A percentile compares a stretch with the other conserved stretches of the same genome.
phyloP scores from a whole-genome alignment of 139 green algal species.

The Asterochloris erici region DNA sequence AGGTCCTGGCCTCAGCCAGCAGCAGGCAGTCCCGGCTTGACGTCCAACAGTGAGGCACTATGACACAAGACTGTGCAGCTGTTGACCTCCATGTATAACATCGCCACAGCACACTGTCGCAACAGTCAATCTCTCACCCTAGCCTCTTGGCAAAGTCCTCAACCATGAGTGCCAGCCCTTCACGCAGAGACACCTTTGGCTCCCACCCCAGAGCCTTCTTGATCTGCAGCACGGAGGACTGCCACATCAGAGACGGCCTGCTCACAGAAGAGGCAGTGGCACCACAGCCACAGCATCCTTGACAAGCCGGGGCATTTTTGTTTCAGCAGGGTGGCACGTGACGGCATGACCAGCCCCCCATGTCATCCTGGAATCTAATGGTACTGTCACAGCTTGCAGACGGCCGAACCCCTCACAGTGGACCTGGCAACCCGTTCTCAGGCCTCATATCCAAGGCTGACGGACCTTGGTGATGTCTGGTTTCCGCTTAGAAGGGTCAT shows the following conservation, averaged over 20 bases:
- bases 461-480: conserved; percentile 82
- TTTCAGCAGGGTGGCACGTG: no score
- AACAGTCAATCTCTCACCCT: not conserved
- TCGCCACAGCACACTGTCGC: not conserved
- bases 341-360: no score
- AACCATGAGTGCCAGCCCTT: conserved; percentile 91
- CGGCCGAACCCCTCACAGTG: no score
- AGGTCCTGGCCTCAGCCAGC: not conserved
- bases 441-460: no score
- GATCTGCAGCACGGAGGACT: conserved; percentile 20
- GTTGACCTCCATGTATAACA: no score
- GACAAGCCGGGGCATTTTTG: no score
- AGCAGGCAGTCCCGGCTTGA: not conserved
- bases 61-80: no score
- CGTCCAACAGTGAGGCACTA: no score
- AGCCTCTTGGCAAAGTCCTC: conserved; percentile 76
- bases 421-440: no score
- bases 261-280: not conserved
- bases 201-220: conserved; percentile 88
- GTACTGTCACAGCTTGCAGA: no score
- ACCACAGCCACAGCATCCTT: no score
- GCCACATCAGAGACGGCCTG: not conserved
- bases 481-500: conserved; percentile 85
- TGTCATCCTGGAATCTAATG: no score
- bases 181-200: conserved; percentile 83